These are phyloP conservation scores for Paraconiothyrium brasiliense DNA, from an alignment of 2,329 filamentous ascomycete genomes.

Conservation along the genomic window DNA sequence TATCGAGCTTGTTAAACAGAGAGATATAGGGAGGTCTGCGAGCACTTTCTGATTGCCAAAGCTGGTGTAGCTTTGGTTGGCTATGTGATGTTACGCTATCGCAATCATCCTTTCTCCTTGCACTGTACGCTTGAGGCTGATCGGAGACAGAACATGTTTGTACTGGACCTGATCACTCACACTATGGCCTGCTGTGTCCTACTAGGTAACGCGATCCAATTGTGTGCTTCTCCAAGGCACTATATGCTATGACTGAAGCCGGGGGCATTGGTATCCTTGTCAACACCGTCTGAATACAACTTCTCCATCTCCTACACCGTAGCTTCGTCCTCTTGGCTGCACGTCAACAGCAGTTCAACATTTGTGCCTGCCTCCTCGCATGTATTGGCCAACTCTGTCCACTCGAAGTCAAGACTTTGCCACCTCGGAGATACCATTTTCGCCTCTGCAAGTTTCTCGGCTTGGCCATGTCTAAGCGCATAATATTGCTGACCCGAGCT, in stretches of 20 bases:
- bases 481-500: background rate
- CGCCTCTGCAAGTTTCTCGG: background rate
- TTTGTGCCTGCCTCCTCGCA: background rate
- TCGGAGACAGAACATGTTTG: too few relatives aligned
- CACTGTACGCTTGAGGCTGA: too few relatives aligned
- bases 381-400: background rate
- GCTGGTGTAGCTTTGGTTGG: too few relatives aligned
- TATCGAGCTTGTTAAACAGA: too few relatives aligned
- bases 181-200: too few relatives aligned
- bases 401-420: background rate
- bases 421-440: background rate
- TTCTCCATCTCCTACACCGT: background rate
- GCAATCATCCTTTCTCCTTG: too few relatives aligned
- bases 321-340: background rate
- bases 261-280: background rate
- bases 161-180: too few relatives aligned
- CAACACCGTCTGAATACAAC: background rate
- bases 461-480: background rate
- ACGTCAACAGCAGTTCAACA: background rate
- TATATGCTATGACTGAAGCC: background rate
- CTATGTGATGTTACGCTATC: too few relatives aligned
- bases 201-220: too few relatives aligned
- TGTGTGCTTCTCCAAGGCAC: too few relatives aligned
- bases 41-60: too few relatives aligned
- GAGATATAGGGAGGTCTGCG: too few relatives aligned